Conservation (phyloP, 345 rosid species). For the Populus alba region DNA sequence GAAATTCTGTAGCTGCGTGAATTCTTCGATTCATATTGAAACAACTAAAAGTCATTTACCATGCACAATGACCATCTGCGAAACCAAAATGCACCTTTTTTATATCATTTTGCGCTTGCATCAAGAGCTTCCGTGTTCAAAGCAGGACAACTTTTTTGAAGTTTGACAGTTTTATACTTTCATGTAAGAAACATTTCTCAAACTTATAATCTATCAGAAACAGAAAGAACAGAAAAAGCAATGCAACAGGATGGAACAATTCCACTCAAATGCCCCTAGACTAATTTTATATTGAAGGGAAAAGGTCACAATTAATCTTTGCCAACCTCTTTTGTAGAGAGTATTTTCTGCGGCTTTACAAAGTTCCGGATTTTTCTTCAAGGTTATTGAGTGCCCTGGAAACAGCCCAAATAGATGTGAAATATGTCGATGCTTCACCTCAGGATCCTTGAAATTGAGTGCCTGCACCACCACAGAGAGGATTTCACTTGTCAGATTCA, state of each 20-base stretch:
- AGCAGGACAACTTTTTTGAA: background rate
- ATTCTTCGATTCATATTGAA: background rate
- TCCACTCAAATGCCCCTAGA: background rate
- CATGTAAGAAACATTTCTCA: background rate
- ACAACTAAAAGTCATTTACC: background rate
- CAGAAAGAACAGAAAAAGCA: background rate
- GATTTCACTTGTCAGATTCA: background rate
- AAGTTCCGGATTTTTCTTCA: slow-evolving; percentile 60
- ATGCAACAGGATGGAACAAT: background rate
- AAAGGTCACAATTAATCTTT: background rate
- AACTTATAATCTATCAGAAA: background rate
- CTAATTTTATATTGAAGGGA: background rate
- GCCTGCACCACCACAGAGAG: slow-evolving; percentile 34
- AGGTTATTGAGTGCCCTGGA: slow-evolving; percentile 76
- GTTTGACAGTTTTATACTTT: background rate
- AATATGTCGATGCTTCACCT: slow-evolving; percentile 78
- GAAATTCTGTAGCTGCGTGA: background rate
- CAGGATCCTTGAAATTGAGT: slow-evolving; percentile 78
- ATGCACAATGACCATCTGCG: background rate
- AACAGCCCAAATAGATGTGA: slow-evolving; percentile 92
- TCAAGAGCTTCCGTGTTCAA: background rate
- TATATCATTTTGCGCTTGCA: background rate
- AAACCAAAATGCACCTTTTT: background rate
- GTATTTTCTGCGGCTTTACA: slow-evolving; percentile 65
- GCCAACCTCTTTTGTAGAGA: slow-evolving; percentile 74